phyloP scores from a whole-genome alignment of 805 yeast species.

The Spathaspora hagerdaliae region DNA sequence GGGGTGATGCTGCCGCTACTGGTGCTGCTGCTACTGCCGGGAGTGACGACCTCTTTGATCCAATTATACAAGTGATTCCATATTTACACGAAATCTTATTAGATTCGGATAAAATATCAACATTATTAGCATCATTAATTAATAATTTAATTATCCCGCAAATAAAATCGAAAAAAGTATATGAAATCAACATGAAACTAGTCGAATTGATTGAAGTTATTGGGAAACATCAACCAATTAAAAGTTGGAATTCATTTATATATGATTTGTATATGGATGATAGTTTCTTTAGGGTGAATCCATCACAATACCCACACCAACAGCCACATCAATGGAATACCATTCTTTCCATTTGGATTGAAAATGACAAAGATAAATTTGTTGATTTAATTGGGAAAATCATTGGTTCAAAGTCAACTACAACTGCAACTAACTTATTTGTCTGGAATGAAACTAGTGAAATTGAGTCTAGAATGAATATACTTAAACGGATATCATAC shows the following conservation, averaged over 20 bases:
- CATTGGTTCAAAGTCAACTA: conserved; percentile 34
- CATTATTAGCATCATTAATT: conserved; percentile 49
- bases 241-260: conserved; percentile 64
- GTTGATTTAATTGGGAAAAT: conserved; percentile 31
- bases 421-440: conserved; percentile 54
- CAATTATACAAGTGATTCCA: conserved; percentile 28
- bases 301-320: neutral
- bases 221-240: conserved; percentile 30
- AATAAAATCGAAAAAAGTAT: conserved; percentile 40
- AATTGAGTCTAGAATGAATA: conserved; percentile 45
- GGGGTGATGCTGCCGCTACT: neutral
- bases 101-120: conserved; percentile 60
- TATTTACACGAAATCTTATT: conserved; percentile 39
- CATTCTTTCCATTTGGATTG: conserved; percentile 61
- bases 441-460: conserved; percentile 70
- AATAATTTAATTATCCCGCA: conserved; percentile 52
- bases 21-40: conserved; percentile 8
- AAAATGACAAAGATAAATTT: conserved; percentile 57
- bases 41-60: conserved; percentile 40
- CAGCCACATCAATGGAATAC: conserved; percentile 46
- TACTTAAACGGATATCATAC: conserved; percentile 61
- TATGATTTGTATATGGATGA: conserved; percentile 63
- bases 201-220: conserved; percentile 41
- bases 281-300: conserved; percentile 46
- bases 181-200: conserved; percentile 36